Evolutionary conservation across 148 eudicot genomes (phyloP).

Genomic region (Suaeda aralocaspica): DNA sequence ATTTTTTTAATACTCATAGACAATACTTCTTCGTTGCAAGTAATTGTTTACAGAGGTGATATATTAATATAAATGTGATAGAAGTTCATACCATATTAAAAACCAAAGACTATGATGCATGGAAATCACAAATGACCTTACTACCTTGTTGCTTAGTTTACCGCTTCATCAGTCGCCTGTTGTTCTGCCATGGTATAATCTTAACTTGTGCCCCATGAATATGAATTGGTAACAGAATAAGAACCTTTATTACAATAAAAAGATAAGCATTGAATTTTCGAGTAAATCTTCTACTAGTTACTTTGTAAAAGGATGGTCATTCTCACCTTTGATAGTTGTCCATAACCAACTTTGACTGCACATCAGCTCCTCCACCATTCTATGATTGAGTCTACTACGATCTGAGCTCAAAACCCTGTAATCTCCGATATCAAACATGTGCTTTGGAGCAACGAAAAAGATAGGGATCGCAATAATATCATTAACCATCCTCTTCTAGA

Average conservation of each 20-base stretch:
- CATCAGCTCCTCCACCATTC: conserved; percentile 26
- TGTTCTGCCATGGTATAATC: conserved; percentile 3
- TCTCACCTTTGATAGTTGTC: conserved; percentile 14
- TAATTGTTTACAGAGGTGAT: too few species aligned
- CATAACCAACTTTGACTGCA: conserved; percentile 27
- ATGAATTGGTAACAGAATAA: conserved; percentile 15
- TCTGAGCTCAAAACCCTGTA: conserved; percentile 20
- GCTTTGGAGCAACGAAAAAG: conserved; percentile 12
- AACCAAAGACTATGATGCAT: too few species aligned
- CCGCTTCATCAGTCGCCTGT: conserved; percentile 9
- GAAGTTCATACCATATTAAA: too few species aligned
- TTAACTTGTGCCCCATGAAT: conserved; percentile 18
- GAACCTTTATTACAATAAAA: conserved; percentile 2
- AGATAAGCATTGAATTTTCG: background rate
- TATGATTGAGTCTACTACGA: conserved; percentile 22
- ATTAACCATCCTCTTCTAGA: conserved; percentile 16
- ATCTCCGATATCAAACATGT: conserved; percentile 20
- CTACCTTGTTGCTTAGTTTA: background rate
- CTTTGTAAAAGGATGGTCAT: background rate
- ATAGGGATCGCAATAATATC: conserved; percentile 26
- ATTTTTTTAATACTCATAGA: too few species aligned
- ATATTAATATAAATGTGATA: too few species aligned
- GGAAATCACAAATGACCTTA: too few species aligned
- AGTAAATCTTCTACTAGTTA: background rate
- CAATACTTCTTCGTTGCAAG: too few species aligned